Evolutionary conservation across 306 rosid species (phyloP), one percentile per base, ranked within the genome.

Genomic region (Sphenostylis stenocarpa): DNA sequence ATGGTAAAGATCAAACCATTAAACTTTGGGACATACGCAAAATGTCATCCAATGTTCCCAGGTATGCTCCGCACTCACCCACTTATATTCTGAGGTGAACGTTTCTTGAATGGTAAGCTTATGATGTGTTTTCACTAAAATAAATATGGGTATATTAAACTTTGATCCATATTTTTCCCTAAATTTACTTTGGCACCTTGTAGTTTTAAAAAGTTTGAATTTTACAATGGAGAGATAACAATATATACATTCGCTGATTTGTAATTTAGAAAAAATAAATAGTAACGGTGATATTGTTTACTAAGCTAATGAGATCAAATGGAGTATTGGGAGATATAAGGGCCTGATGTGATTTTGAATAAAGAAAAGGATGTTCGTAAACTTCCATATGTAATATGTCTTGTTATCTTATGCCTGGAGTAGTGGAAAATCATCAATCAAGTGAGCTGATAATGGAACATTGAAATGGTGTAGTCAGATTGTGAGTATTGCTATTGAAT

Each of bases 21-120:
- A 95, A 95, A 88, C 99, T 95, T 31, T 95, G 99, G 99, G 99
- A 92, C 73, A 91, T 95, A 65, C 89, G 97, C 64, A 91, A 79
- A 81, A 92, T 95, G 92, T 88, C 97, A 68, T 77, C 92, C 60
- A 87, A 80, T 75, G 84, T 74, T 70, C 57, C 90, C 66, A 4
- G 90, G 98, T 92, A 89, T 77, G 91, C 68, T 14, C 10, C 5
- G 52, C 43, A 38, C 13, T 10, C 13, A 38, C 5, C 60, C 61
- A 29, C 14, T 57, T 53, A 26, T 43, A 55, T 36, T 63, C 41
- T 62, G 48, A 61, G 53, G 53, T 67, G 19, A 41, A 31, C 63
- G 23, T 55, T 55, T 73, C 16, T 66, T 71, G 29, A 70, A 71
- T 65, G 56, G 38, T 28, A 55, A 17, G 38, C 7, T 29, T 29